Percentiles rank a stretch among this genome's conserved stretches.
These are phyloP conservation scores for Sclerotinia subarctica DNA, from an alignment of 2,329 filamentous ascomycete genomes.

Conservation along the genomic window DNA sequence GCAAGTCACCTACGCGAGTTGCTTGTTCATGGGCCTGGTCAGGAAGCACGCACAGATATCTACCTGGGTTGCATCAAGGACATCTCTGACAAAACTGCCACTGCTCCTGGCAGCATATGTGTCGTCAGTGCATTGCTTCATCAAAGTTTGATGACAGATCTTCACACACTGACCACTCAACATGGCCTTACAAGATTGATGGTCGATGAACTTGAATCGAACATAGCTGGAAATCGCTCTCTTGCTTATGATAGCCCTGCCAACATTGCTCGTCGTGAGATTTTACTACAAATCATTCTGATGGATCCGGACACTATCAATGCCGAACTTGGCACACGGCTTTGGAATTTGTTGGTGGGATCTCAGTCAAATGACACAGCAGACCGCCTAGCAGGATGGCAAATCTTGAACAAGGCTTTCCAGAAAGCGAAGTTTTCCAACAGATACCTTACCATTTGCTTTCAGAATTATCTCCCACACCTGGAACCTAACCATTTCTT, in stretches of 20 bases:
- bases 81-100: constrained; percentile 59
- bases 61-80: constrained; percentile 66
- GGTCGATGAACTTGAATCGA: constrained; percentile 60
- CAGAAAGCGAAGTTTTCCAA: constrained; percentile 48
- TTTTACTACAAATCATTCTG: constrained; percentile 56
- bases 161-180: constrained; percentile 57
- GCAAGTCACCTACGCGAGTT: constrained; percentile 59
- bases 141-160: constrained; percentile 47
- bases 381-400: constrained; percentile 68
- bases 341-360: constrained; percentile 75
- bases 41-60: constrained; percentile 57
- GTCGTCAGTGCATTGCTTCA: constrained; percentile 54
- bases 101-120: constrained; percentile 70
- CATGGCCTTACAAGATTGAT: constrained; percentile 60
- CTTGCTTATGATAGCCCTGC: constrained; percentile 42
- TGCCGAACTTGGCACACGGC: constrained; percentile 55
- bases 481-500: constrained; percentile 59
- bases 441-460: constrained; percentile 53
- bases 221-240: constrained; percentile 24
- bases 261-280: constrained; percentile 55
- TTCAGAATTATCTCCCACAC: constrained; percentile 54
- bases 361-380: constrained; percentile 54
- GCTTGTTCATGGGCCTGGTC: constrained; percentile 53
- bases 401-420: constrained; percentile 53
- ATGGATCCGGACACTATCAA: constrained; percentile 61